A percentile compares a stretch with the other conserved stretches of the same genome.
phyloP scores from a whole-genome alignment of 805 yeast genomes.

The Candida mattraensis region DNA sequence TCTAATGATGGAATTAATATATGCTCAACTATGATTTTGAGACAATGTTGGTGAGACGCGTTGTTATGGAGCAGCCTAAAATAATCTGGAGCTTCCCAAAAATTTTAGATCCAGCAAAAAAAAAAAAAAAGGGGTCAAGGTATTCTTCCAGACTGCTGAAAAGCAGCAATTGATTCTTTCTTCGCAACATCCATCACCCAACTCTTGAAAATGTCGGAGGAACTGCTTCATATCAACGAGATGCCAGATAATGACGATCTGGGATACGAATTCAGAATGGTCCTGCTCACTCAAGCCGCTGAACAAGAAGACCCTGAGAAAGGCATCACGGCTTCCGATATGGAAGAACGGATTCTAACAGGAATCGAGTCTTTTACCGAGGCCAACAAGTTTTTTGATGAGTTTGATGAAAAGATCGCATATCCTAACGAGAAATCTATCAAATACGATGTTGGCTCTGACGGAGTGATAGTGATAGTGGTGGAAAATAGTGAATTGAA shows the following conservation, averaged over 20 bases:
- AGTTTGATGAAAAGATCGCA: constrained; percentile 51
- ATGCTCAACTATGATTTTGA: too few species aligned
- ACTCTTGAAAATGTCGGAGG: too few species aligned
- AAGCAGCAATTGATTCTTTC: too few species aligned
- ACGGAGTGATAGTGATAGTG: constrained; percentile 57
- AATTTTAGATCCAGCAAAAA: too few species aligned
- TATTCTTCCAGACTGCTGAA: too few species aligned
- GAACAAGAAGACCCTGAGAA: constrained; percentile 29
- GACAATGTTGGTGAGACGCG: constrained; percentile 3
- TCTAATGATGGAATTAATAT: too few species aligned
- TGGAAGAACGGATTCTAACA: constrained; percentile 49
- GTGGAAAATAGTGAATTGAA: constrained; percentile 43
- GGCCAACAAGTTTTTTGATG: constrained; percentile 52
- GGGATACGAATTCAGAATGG: constrained; percentile 47
- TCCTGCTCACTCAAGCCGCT: constrained; percentile 37
- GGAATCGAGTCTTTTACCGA: constrained; percentile 46
- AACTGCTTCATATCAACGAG: constrained; percentile 11
- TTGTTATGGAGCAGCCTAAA: neutral
- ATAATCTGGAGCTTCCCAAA: constrained; percentile 9
- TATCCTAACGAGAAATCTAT: constrained; percentile 54
- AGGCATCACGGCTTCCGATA: constrained; percentile 33
- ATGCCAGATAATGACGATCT: constrained; percentile 35
- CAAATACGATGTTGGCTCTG: constrained; percentile 61
- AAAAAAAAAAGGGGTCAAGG: too few species aligned
- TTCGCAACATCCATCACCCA: too few species aligned